Base-by-base conservation (phyloP, 2,329 filamentous ascomycete species). In the Cryphonectria radicalis region DNA sequence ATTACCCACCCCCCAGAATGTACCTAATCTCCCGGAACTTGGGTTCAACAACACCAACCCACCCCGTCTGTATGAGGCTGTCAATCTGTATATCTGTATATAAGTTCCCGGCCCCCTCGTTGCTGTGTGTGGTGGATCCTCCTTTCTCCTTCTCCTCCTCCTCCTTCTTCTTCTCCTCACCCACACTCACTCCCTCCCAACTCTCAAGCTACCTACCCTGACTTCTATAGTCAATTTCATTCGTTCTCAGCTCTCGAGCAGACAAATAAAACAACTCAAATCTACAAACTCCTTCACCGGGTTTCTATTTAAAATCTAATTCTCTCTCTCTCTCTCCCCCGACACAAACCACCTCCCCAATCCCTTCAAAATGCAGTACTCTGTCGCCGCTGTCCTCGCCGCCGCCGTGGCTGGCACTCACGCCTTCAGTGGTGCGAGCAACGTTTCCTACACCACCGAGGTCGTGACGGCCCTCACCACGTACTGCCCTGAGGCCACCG, bases 401-500 rank as follows among this genome's bases (percentile, higher is more conserved):
- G 86, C 86, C 77, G 83, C 85, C 81, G 84, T 81, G 79, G 82
- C 83, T 78, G 85, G 84, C 80, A 83, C 75, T 76, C 77, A 79
- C 74, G 80, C 80, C 74, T 73, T 74, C 10, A 37, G n/a, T 74
- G 55, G 35, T 35, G 40, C 63, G 25, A 78, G 78, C 78, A 86
- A 87, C 81, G 83, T 84, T 76, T 84, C 83, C 79, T 88, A 88
- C 82, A 86, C 85, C 82, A 93, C 90, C 76, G 88, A 91, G 85
- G 84, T 89, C 75, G 87, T 93, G 75, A 90, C 89, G 71, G 82
- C 84, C 71, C 88, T 88, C 84, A 90, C 87, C 82, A 94, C 91
- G 79, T 93, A 86, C 89, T 94, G 92, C 89, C 91, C 92, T 32
- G 84, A 79, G 76, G 81, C 91, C 75, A 93, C 91, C 77, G 81